Conservation (phyloP, 345 rosid genomes). For the Heritiera littoralis region DNA sequence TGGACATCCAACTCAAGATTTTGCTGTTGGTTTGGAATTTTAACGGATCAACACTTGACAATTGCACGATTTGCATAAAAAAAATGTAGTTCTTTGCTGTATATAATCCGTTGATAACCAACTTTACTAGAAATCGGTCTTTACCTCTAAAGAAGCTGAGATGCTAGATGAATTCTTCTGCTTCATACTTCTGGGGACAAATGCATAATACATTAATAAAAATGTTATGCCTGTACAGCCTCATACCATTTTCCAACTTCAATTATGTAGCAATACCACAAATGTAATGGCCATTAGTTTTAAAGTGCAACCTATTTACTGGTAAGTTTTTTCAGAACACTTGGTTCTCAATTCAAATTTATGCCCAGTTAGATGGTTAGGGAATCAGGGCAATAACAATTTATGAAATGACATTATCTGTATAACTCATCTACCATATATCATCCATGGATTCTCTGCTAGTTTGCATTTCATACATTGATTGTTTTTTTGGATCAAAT, state of each 20-base stretch:
- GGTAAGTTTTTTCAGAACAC: not conserved
- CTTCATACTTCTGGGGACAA: not conserved
- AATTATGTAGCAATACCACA: not conserved
- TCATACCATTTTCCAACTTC: not conserved
- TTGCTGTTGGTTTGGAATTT: not conserved
- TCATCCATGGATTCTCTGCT: not conserved
- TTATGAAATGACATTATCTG: not conserved
- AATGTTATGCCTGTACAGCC: not conserved
- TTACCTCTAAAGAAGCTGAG: too few species aligned
- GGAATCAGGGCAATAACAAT: not conserved
- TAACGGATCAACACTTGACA: conserved; percentile 15
- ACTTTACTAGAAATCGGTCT: too few species aligned
- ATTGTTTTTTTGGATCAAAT: not conserved
- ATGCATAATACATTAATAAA: not conserved
- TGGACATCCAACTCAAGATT: not conserved
- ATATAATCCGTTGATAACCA: too few species aligned
- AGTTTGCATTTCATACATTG: not conserved
- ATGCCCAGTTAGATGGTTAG: not conserved
- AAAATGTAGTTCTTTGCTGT: not conserved
- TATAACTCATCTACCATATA: not conserved
- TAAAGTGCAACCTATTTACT: not conserved
- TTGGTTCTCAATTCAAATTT: not conserved
- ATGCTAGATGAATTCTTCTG: not conserved
- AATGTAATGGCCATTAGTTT: conserved; percentile 12
- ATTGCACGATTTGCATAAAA: conserved; percentile 8